Evolutionary conservation across 2,329 filamentous ascomycete species (phyloP), one percentile per base, ranked within the genome.

Genomic region (Phaeosphaeriaceae sp.): DNA sequence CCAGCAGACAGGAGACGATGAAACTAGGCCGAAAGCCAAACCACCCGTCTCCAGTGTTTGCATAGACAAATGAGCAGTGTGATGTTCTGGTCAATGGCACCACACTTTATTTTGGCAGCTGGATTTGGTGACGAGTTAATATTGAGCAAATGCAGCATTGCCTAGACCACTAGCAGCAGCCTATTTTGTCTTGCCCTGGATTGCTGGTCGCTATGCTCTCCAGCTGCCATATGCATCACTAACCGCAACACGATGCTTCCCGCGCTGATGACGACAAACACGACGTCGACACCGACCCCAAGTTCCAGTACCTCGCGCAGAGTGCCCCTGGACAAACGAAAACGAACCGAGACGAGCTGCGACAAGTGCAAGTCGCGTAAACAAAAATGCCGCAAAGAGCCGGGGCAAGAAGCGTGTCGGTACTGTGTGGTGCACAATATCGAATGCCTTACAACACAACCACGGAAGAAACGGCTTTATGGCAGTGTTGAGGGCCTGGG

Each of bases 311-410:
- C 43, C 18, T 70, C 68, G 42, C 69, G 69, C 50, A 60, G 69
- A 47, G 75, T 78, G 11, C 76, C 76, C 5, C 67, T 73, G 37
- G 74, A 77, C 47, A 75, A 76, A 58, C 69, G 76, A 35, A 76
- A 78, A 54, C 68, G 76, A 18, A 76, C 76, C 42, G 76, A 78
- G 54, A 74, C 73, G 13, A 74, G 68, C 44, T 79, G 76, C 63
- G 76, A 79, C 63, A 75, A 76, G 50, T 78, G 76, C 70, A 78
- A 78, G 65, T 73, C 71, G 48, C 66, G 76, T 37, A 78, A 78
- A 60, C 76, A 78, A 50, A 78, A 78, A 60, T 79, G 76, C 63
- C 64, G 73, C 47, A 71, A 72, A 23, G 66, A 71, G 46, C 61
- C 70, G 4, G 73, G 70, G 18, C 67, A 75, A 36, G 66, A 70